Base-by-base conservation (phyloP, 441 rosid genomes). In the Pelargonium citronellum region DNA sequence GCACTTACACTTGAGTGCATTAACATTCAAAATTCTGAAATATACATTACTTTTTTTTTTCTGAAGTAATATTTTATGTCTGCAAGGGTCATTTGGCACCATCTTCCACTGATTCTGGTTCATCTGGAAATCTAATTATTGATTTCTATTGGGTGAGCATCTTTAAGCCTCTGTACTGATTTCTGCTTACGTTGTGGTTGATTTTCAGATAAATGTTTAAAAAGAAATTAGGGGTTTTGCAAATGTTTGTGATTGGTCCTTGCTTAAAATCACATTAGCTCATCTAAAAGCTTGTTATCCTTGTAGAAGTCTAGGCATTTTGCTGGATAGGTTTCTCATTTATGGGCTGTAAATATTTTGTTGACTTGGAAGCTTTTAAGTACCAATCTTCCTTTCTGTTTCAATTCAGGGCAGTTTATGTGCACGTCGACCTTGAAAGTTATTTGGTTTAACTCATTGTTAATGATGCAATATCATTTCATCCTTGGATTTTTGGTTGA, bases 101-200 rank as follows among this genome's bases (percentile, higher is more conserved):
- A 74, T 95, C 98, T 64, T 95, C 97, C 67, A 82, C 82, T 49
- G 99, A 95, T 79, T 92, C 96, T 73, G 98, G 99, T 74, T 95
- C 99, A 64, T 86, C 86, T 66, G 97, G 98, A 68, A 95, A 95
- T 87, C 43, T 89, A 55, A 85, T 92, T 74, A 88, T 95, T 41
- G 99, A 95, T 78, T 95, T 95, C 88, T 95, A 92, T 58, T 95
- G 97, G 98, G 99, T 92, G 79, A 87, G 97, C 66, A 57, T 51
- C 71, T 61, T 74, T 64, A 20, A 43, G 46, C 51, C 71, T 71
- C 24, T 55, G 19, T 66, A 43, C 71, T 15, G 8, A 51, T 2
- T 15, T n/a, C 8, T 51, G 16, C 20, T 51, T 22, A 11, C 16
- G 9, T 62, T 24, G 4, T 62, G n/a, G 64, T 27, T 24, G 16